These are phyloP conservation scores for Anthostomella pinea DNA, from an alignment of 2,329 filamentous ascomycete genomes.

Conservation along the genomic window DNA sequence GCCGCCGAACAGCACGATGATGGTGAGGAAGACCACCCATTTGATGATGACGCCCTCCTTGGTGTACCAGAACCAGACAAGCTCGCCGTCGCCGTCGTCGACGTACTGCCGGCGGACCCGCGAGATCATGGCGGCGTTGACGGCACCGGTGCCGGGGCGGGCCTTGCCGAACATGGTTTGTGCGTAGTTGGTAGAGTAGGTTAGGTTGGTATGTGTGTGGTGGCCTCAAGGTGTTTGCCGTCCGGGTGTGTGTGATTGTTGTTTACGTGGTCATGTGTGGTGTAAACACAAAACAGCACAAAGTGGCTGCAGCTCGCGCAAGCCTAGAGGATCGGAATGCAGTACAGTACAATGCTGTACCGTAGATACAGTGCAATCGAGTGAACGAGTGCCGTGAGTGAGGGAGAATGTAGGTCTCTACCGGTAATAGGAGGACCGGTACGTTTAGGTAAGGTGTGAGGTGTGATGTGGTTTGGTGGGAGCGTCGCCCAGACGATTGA, in stretches of 20 bases:
- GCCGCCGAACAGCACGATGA: slow-evolving; percentile 56
- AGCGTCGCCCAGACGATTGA: too few relatives aligned
- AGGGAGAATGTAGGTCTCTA: too few relatives aligned
- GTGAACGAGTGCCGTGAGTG: too few relatives aligned
- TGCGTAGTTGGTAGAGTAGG: background rate
- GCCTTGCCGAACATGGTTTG: slow-evolving; percentile 6
- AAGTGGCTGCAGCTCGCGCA: too few relatives aligned
- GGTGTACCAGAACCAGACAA: slow-evolving; percentile 31
- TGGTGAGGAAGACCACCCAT: slow-evolving; percentile 64
- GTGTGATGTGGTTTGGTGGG: too few relatives aligned
- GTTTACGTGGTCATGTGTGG: background rate
- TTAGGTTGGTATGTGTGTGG: background rate
- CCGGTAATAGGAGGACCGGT: too few relatives aligned
- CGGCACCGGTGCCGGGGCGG: background rate
- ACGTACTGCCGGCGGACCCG: slow-evolving; percentile 23
- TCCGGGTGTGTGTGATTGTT: background rate
- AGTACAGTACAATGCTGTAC: too few relatives aligned
- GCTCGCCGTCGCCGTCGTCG: slow-evolving; percentile 16
- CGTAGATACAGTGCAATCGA: too few relatives aligned
- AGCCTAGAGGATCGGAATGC: too few relatives aligned
- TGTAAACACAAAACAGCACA: too few relatives aligned
- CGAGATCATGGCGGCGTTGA: slow-evolving; percentile 11
- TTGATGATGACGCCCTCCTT: slow-evolving; percentile 59
- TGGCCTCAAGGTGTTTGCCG: background rate
- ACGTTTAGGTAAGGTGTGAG: too few relatives aligned